phyloP scores from a whole-genome alignment of 2,329 filamentous ascomycete genomes.

The Cordyceps cateniannulata region DNA sequence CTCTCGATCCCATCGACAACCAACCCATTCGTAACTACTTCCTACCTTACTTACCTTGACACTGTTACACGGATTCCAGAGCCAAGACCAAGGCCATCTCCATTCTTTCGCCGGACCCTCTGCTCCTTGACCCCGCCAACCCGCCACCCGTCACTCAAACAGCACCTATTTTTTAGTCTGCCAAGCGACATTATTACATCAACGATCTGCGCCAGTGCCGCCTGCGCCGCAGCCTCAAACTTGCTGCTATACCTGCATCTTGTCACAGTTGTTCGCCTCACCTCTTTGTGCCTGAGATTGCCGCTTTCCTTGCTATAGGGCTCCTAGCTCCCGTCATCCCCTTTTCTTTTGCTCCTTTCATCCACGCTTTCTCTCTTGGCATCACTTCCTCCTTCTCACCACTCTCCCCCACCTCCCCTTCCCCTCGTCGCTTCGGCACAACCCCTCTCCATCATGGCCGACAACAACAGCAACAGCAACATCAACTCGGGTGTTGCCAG shows the following conservation, averaged over 20 bases:
- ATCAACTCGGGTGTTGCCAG: slow-evolving; percentile 4
- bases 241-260: not conserved
- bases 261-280: not conserved
- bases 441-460: not conserved
- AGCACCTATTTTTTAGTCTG: not conserved
- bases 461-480: slow-evolving; percentile 1
- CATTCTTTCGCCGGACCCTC: not conserved
- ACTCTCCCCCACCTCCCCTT: not conserved
- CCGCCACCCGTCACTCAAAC: not conserved
- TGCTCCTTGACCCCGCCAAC: not conserved
- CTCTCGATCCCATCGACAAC: too few relatives aligned
- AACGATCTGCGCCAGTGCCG: not conserved
- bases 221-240: not conserved
- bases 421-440: not conserved
- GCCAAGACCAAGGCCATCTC: not conserved
- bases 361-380: not conserved
- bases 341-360: not conserved
- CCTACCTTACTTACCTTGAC: too few relatives aligned
- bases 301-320: not conserved
- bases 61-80: not conserved
- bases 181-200: slow-evolving; percentile 8
- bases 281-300: not conserved
- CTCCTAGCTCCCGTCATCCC: not conserved
- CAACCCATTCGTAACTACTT: too few relatives aligned
- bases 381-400: not conserved